Percentiles rank a stretch among this genome's conserved stretches.
These are phyloP conservation scores for Trichoderma atroviride DNA, from an alignment of 2,329 filamentous ascomycete species.

Conservation along the genomic window DNA sequence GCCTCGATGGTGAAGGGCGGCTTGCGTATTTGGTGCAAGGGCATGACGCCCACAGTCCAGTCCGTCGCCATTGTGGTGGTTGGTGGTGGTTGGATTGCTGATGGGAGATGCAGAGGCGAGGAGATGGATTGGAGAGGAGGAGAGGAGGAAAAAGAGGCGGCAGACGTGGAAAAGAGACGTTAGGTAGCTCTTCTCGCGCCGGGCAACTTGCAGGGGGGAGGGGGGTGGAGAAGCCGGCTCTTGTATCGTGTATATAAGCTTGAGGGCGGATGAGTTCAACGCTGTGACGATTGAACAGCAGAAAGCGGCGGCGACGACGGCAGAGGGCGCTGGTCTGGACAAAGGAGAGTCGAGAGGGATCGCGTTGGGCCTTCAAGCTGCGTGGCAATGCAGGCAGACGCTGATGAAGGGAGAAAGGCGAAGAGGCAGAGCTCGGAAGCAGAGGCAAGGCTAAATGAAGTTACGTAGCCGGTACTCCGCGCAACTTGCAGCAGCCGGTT, in stretches of 20 bases:
- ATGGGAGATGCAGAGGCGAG: not conserved
- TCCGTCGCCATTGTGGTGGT: conserved; percentile 30
- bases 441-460: conserved; percentile 4
- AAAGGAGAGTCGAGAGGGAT: not conserved
- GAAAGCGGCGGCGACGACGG: not conserved
- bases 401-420: conserved; percentile 8
- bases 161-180: not conserved
- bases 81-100: not conserved
- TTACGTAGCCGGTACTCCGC: conserved; percentile 3
- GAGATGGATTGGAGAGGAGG: not conserved
- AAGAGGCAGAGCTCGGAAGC: conserved; percentile 6
- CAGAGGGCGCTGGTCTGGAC: not conserved
- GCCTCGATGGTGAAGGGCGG: conserved; percentile 76
- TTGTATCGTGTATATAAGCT: conserved; percentile 1
- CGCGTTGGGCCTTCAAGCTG: conserved; percentile 12
- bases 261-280: not conserved
- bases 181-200: conserved; percentile 13
- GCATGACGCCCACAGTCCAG: conserved; percentile 51
- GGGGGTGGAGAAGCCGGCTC: conserved; percentile 4
- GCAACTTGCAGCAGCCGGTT: not conserved
- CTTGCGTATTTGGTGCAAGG: conserved; percentile 64
- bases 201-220: conserved; percentile 15
- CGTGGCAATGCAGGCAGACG: conserved; percentile 6
- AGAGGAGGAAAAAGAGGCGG: not conserved
- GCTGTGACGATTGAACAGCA: not conserved